A percentile compares a stretch with the other conserved stretches of the same genome.
Evolutionary conservation across 192 early-diverging fungal genomes (phyloP).

Genomic region (Powellomyces hirtus): DNA sequence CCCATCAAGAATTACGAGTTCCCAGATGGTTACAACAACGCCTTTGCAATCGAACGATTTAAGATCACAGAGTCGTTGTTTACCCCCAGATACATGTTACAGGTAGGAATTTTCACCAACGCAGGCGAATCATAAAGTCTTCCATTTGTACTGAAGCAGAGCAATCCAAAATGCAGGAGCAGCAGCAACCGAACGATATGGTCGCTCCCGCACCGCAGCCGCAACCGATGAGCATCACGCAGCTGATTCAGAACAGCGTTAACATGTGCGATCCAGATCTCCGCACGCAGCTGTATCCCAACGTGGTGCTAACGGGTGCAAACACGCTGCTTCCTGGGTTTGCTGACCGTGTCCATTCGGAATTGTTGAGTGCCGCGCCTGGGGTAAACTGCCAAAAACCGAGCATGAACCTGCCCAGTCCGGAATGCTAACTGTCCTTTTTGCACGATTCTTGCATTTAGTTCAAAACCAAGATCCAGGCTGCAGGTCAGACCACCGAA

Average conservation of each 20-base stretch:
- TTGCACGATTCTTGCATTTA: conserved; percentile 23
- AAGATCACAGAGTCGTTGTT: conserved; percentile 85
- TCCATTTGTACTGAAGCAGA: no score
- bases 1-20: conserved; percentile 92
- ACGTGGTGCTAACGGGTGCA: conserved; percentile 88
- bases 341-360: conserved; percentile 73
- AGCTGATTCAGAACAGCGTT: conserved; percentile 73
- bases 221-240: conserved; percentile 60
- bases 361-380: conserved; percentile 61
- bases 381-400: conserved; percentile 50
- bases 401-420: not conserved
- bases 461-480: conserved; percentile 79
- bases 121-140: no score
- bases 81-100: conserved; percentile 55
- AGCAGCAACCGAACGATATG: no score
- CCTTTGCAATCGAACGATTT: conserved; percentile 78
- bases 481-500: conserved; percentile 75
- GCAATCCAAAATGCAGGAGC: no score
- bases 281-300: conserved; percentile 74
- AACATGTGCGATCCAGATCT: conserved; percentile 82
- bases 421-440: no score
- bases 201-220: no score
- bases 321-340: conserved; percentile 85
- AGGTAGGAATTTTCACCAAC: conserved; percentile 13
- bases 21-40: conserved; percentile 87